Evolutionary conservation across 2,329 filamentous ascomycete species (phyloP), one percentile per base, ranked within the genome.

Genomic region (Aspergillus cejpii): DNA sequence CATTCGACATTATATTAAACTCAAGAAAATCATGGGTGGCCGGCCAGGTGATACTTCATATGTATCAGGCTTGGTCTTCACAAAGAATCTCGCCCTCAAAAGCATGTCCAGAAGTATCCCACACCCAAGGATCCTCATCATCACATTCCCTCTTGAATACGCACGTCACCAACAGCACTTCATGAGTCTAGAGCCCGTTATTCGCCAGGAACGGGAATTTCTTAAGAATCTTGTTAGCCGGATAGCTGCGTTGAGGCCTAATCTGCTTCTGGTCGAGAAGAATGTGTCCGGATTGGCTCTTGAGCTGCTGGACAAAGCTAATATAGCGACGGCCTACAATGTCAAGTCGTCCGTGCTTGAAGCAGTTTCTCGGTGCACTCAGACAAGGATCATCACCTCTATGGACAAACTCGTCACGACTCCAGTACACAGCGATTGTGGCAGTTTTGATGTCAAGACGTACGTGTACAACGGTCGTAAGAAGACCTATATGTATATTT

Each of bases 121-220:
- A 10, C 84, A 87, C 43, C 92, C 92, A 2, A 83, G 88, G 24
- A 92, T 98, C 49, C 77, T 95, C 39, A 87, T 98, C 52, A 84
- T 98, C 45, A 91, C 89, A 0, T 98, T 98, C 60, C 83, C 92
- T 0, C 87, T 98, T 46, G 92, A 98, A 63, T 98, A 98, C 65
- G 87, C 94, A 47, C 81, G 92, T 29, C 89, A 96, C 56, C 84
- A 91, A 60, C 80, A 87, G 51, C 90, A 97, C 63, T 97, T 98
- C 64, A 96, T 98, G 90, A 98, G 92, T 58, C 72, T 98, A 39
- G 89, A 97, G 57, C 91, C 91, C 29, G 89, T 98, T 44, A 95
- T 98, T 56, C 86, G 91, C 44, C 92, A 98, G 65, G 94, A 98
- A 68, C 85, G 87, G 54, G 92, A 98, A 61, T 98, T 92, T 55